phyloP scores from a whole-genome alignment of 352 stramenopile species.

The Phytophthora quininea region DNA sequence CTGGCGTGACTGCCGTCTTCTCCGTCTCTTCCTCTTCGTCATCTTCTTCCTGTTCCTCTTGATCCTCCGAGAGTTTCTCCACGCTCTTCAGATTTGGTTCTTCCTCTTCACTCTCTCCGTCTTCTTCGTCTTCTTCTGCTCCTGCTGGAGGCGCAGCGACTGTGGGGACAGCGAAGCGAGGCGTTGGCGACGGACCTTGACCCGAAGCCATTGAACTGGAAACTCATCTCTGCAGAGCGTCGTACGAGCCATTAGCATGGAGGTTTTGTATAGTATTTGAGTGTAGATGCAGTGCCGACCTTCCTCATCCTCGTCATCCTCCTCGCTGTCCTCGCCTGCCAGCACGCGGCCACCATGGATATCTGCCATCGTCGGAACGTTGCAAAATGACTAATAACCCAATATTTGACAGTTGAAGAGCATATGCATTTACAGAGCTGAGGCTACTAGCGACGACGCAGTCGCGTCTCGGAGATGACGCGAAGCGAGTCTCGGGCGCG shows the following conservation, averaged over 20 bases:
- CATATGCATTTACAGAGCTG: constrained; percentile 7
- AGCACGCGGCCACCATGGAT: constrained; percentile 70
- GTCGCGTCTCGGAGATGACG: constrained; percentile 81
- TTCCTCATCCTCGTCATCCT: constrained; percentile 74
- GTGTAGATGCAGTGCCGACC: constrained; percentile 14
- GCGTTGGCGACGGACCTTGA: constrained; percentile 24
- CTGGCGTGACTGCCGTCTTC: not conserved
- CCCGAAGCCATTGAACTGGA: constrained; percentile 52
- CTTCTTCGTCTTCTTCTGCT: constrained; percentile 20
- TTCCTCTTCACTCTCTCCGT: constrained; percentile 51
- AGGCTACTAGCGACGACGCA: constrained; percentile 43
- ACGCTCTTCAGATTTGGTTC: constrained; percentile 6
- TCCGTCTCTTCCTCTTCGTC: constrained; percentile 31
- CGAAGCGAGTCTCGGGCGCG: constrained; percentile 80
- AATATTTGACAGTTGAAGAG: not conserved
- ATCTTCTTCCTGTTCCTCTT: constrained; percentile 1
- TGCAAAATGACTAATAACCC: not conserved
- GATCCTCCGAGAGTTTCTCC: not conserved
- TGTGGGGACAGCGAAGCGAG: constrained; percentile 38
- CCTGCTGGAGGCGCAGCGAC: constrained; percentile 25
- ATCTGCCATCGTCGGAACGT: constrained; percentile 46
- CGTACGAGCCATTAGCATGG: not conserved
- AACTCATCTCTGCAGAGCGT: constrained; percentile 45
- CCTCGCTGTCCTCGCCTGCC: constrained; percentile 80
- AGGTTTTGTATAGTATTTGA: not conserved